Evolutionary conservation across 164 flowering plant genomes (phyloP), one percentile per base, ranked within the genome.

Genomic region (Platanus orientalis): DNA sequence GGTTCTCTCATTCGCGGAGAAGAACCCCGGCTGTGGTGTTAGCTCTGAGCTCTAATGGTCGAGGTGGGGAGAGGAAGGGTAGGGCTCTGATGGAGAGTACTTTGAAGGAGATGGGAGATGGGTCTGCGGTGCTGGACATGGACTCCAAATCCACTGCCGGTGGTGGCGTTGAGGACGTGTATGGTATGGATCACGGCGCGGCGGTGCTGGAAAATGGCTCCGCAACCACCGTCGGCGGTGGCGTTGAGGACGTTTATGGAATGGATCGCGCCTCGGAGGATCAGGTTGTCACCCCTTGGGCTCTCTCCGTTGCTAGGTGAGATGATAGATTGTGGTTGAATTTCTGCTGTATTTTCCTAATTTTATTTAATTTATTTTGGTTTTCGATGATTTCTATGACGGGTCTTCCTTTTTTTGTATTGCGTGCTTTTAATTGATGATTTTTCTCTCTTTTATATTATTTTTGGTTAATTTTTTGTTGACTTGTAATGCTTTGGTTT

Each of bases 251-350:
- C 50, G 68, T 71, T 20, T 88, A 86, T 70, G 90, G 87, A 23
- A 92, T 84, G 75, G 92, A 88, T 70, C 48, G 62, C 0, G 96
- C 90, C 60, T 80, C 88, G 6, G 85, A 83, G 72, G 90, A 86
- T 42, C 88, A 80, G 65, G 78, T 74, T 32, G 76, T 86, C 58
- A 88, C 92, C 26, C 95, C 95, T 0, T 86, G 95, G 91, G 78
- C 88, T 28, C 40, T 71, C 69, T 79, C 85, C 7, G 79, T 86
- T 50, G 90, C 91, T n/a, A 85, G 91, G 95, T 85, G 60, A 67
- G 65, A 13, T 21, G 20, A 16, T 25, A 4, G n/a, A n/a, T n/a
- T n/a, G n/a, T n/a, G n/a, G n/a, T n/a, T n/a, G n/a, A n/a, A 21
- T 12, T 58, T 29, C 23, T 5, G 3, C 20, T 3, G 17, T 26